Base-by-base conservation (phyloP, 179 eudicot species). In the Actinidia arguta region DNA sequence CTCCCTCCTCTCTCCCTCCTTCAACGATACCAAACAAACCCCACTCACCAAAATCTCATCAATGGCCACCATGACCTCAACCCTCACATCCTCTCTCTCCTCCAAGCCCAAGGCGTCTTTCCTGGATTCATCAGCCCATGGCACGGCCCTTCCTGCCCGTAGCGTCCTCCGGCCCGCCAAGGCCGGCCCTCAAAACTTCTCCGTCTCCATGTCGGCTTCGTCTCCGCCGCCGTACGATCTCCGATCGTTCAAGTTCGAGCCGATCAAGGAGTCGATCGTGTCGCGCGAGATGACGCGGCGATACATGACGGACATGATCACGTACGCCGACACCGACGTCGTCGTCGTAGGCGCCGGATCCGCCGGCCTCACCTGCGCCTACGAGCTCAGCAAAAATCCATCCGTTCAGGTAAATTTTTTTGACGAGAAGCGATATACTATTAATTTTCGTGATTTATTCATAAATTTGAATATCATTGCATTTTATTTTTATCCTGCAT, bases 281-380 rank as follows among this genome's bases (percentile, higher is more conserved):
- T 82, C 98, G 4, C 89, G 98, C 0, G 98, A 95, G 72, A 95
- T 95, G 98, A 95, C 98, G 44, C 87, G 98, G 2, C 86, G 98
- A 4, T 95, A 95, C 90, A 95, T 95, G 98, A 95, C 86, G 20
- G 98, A 95, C 85, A 90, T 95, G 94, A 94, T 95, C 86, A 88
- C 95, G 39, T 88, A 85, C 81, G 98, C 98, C 3, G 98, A 94
- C 64, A 93, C 98, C 17, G 98, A 94, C 69, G 98, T 94, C 18
- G 95, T 95, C 70, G 51, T 95, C 24, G 90, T 95, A 18, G 98
- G 98, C 3, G 98, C 98, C 4, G 98, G 98, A 5, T 95, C 98
- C 1, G 98, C 98, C 10, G 98, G 98, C 0, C 96, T 95, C 5
- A 86, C 96, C 63, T 92, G 96, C 82, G 98, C 98, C 42, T 94